Percentiles rank a stretch among this genome's conserved stretches.
Conservation (phyloP, 2,329 filamentous ascomycete genomes). For the Neofusicoccum ribis region DNA sequence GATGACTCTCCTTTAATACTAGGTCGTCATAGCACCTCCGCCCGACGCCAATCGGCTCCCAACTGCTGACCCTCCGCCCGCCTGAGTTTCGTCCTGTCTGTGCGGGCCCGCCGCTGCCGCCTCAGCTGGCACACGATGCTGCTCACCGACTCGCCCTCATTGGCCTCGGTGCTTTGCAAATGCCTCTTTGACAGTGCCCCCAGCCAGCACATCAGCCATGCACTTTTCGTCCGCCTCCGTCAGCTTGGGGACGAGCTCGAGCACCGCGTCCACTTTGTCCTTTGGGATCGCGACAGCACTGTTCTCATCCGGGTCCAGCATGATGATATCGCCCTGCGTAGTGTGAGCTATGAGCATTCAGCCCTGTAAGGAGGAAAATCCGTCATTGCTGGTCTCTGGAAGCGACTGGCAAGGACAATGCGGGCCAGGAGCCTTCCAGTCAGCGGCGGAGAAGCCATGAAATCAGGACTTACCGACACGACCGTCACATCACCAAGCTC, state of each 20-base stretch:
- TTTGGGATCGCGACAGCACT: slow-evolving; percentile 69
- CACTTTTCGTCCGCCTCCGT: slow-evolving; percentile 46
- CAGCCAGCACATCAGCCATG: slow-evolving; percentile 60
- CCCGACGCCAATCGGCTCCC: slow-evolving; percentile 3
- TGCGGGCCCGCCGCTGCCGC: background rate
- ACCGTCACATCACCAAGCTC: slow-evolving; percentile 39
- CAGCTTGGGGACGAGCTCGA: slow-evolving; percentile 59
- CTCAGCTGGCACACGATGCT: background rate
- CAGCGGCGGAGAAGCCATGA: background rate
- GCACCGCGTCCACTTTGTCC: slow-evolving; percentile 59
- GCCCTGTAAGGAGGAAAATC: no score
- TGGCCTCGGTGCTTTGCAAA: slow-evolving; percentile 57
- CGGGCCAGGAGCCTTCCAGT: background rate
- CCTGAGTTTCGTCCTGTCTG: background rate
- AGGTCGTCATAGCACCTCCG: slow-evolving; percentile 4
- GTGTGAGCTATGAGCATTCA: background rate
- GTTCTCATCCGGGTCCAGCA: slow-evolving; percentile 66
- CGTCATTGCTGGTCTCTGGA: no score
- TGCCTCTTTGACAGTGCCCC: slow-evolving; percentile 64
- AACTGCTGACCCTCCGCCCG: background rate
- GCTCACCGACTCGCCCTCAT: background rate
- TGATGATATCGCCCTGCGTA: slow-evolving; percentile 63
- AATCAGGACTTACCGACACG: slow-evolving; percentile 28
- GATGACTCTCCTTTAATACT: slow-evolving; percentile 3
- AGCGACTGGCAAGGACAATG: background rate